Conservation (phyloP, 192 early-diverging fungal genomes). For the Endogone sp. region DNA sequence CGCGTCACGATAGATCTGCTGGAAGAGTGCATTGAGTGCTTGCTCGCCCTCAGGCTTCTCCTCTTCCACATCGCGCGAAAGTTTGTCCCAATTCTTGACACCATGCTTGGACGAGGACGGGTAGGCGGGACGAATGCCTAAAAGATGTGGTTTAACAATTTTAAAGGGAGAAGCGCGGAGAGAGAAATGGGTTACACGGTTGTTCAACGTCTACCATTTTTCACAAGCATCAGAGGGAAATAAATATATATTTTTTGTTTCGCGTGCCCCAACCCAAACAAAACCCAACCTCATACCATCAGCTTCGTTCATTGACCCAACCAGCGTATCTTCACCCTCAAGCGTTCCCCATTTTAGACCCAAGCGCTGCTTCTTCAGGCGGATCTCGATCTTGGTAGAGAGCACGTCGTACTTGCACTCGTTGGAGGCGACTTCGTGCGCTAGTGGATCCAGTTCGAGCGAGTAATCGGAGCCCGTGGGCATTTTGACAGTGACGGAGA, state of each 20-base stretch:
- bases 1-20: slow-evolving; percentile 88
- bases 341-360: slow-evolving; percentile 86
- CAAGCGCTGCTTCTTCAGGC: slow-evolving; percentile 69
- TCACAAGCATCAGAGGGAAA: too few species aligned
- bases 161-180: not conserved
- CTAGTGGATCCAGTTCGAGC: slow-evolving; percentile 89
- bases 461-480: slow-evolving; percentile 82
- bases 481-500: slow-evolving; percentile 81
- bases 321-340: slow-evolving; percentile 61
- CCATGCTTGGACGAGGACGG: slow-evolving; percentile 44
- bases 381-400: slow-evolving; percentile 94
- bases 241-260: too few species aligned
- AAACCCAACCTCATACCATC: slow-evolving; percentile 29
- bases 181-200: not conserved
- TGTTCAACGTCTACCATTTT: not conserved
- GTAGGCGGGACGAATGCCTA: slow-evolving; percentile 31
- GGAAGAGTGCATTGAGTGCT: slow-evolving; percentile 89
- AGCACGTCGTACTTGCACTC: slow-evolving; percentile 73
- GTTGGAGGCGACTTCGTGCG: slow-evolving; percentile 68
- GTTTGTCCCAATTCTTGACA: slow-evolving; percentile 80
- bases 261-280: too few species aligned
- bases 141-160: too few species aligned
- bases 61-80: slow-evolving; percentile 70
- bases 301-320: slow-evolving; percentile 34
- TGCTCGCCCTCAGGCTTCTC: slow-evolving; percentile 89